Evolutionary conservation across 225 moss, liverwort and hornwort species (phyloP).

Genomic region (Anthoceros angustus): DNA sequence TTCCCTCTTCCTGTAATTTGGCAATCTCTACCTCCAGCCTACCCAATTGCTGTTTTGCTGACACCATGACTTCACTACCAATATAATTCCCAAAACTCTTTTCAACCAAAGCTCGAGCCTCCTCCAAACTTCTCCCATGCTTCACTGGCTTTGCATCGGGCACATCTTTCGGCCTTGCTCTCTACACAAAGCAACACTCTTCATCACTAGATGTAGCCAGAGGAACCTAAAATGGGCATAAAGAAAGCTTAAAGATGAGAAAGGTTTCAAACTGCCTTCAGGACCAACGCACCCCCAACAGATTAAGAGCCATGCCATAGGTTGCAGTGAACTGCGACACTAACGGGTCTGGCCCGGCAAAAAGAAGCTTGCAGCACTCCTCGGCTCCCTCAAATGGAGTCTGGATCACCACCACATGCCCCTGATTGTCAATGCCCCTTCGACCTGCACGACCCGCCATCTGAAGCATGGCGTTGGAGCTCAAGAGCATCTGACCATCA

Average conservation of each 20-base stretch:
- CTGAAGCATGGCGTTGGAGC: constrained; percentile 92
- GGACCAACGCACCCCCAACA: constrained; percentile 46
- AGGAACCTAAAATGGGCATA: not conserved
- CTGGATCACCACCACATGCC: constrained; percentile 84
- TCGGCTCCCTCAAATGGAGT: constrained; percentile 94
- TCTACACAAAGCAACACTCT: too few species aligned
- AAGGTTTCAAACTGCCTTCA: not conserved
- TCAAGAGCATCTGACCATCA: constrained; percentile 60
- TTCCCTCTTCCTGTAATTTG: constrained; percentile 27
- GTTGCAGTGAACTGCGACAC: constrained; percentile 97
- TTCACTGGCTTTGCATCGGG: constrained; percentile 27
- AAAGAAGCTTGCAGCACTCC: constrained; percentile 81
- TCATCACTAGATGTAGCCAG: not conserved
- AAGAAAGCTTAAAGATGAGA: not conserved
- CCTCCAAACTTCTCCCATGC: constrained; percentile 55
- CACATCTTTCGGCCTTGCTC: constrained; percentile 19
- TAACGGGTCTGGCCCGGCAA: constrained; percentile 77
- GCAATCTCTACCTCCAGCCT: constrained; percentile 53
- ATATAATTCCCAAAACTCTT: constrained; percentile 97
- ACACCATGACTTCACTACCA: constrained; percentile 87
- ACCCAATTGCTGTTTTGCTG: constrained; percentile 64
- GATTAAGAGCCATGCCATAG: constrained; percentile 95
- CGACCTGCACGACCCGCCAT: constrained; percentile 98
- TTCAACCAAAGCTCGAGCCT: constrained; percentile 84
- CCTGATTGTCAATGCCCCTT: constrained; percentile 79